Percentiles rank a stretch among this genome's conserved stretches.
Conservation (phyloP, 768 basidiomycete genomes). For the Boletus rubroflammeus region DNA sequence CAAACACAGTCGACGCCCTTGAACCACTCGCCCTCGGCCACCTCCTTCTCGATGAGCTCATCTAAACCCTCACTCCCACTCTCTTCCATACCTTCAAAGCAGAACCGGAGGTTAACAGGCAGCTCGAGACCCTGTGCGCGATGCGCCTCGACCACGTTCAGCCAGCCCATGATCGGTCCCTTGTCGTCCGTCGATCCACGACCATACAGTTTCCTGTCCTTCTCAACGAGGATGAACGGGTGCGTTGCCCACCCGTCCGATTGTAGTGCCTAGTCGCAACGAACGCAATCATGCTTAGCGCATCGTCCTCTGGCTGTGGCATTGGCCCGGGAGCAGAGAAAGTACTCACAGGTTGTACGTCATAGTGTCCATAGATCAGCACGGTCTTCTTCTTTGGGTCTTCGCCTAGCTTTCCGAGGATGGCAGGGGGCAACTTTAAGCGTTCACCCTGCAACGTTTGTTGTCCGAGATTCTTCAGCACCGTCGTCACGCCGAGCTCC, state of each 20-base stretch:
- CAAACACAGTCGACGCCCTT: conserved; percentile 89
- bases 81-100: conserved; percentile 99
- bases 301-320: background rate
- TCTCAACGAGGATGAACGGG: conserved; percentile 68
- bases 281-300: background rate
- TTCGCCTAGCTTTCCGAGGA: conserved; percentile 77
- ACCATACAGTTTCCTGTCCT: conserved; percentile 66
- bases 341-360: conserved; percentile 79
- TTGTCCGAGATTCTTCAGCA: conserved; percentile 70
- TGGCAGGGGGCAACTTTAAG: conserved; percentile 74
- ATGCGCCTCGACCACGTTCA: conserved; percentile 88
- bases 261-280: conserved; percentile 34
- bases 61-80: conserved; percentile 89
- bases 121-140: conserved; percentile 58
- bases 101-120: conserved; percentile 87
- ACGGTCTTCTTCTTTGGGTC: conserved; percentile 92
- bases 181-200: conserved; percentile 94
- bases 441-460: conserved; percentile 71
- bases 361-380: conserved; percentile 91
- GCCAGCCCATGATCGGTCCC: conserved; percentile 84
- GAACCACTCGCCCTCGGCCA: conserved; percentile 70
- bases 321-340: background rate
- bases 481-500: conserved; percentile 74
- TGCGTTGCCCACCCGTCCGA: conserved; percentile 87
- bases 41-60: conserved; percentile 76